Evolutionary conservation across 371 early-diverging fungal species (phyloP), one percentile per base, ranked within the genome.

Genomic region (Rhizopus stolonifer): DNA sequence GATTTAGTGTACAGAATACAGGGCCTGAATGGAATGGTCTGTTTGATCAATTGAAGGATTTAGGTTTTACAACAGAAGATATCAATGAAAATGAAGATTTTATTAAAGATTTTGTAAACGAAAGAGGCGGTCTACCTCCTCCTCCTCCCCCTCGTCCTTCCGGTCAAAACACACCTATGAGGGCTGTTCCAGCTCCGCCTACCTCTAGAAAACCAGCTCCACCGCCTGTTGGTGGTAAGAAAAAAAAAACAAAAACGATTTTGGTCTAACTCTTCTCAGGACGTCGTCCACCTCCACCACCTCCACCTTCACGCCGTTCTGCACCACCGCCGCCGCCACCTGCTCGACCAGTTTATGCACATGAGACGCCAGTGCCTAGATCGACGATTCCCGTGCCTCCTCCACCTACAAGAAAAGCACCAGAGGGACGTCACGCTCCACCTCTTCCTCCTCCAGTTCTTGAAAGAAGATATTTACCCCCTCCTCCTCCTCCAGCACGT

Each of bases 21-120:
- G 90, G 89, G 39, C 84, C 87, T 52, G 89, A 89, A 59, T 94
- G 94, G 92, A 86, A 88, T 58, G 81, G 82, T 25, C 24, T 77
- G 6, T 78, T 74, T 52, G 74, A 78, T 52, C 70, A 78, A 49
- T 58, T 78, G 29, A 63, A 71, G 29, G 67, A 69, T 23, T 55
- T 78, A 3, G 78, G 78, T 26, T 70, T 78, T 19, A 72, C 74
- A 9, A 56, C 74, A 17, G 62, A 72, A 36, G 72, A 74, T 39
- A 64, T 78, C 24, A 56, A 65, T 25, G 57, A 72, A 42, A 74
- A 78, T 33, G 58, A 69, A 33, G 78, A 68, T 36, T 78, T 78
- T 46, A 78, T 78, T 31, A 65, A 70, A 50, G 66, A 69, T 23
- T 78, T 74, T 50, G 78, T 78, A 3, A 71, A 64, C 22, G 52